Percentiles rank a stretch among this genome's conserved stretches.
phyloP scores from a whole-genome alignment of 2,329 filamentous ascomycete species.

The Laburnicola sp. region DNA sequence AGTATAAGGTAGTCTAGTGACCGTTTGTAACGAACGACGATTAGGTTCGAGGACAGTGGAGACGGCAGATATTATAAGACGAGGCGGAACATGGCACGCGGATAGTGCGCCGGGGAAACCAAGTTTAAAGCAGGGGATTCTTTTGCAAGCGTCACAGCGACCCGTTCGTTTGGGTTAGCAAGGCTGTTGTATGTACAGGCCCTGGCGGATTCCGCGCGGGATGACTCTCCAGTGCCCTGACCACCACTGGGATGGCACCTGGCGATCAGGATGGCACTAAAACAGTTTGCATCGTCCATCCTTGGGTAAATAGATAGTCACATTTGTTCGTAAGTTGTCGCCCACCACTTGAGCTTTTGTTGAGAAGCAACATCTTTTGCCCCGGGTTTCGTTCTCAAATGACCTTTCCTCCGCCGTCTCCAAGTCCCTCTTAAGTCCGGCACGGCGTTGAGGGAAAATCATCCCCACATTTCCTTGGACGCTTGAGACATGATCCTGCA shows the following conservation, averaged over 20 bases:
- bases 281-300: slow-evolving; percentile 1
- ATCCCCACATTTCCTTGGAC: background rate
- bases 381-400: background rate
- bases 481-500: background rate
- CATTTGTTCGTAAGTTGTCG: no score
- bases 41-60: background rate
- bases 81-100: background rate
- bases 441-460: background rate
- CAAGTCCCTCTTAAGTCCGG: background rate
- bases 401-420: background rate
- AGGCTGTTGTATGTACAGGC: slow-evolving; percentile 7
- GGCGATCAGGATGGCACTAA: background rate
- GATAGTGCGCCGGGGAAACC: background rate
- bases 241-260: slow-evolving; percentile 1
- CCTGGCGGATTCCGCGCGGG: slow-evolving; percentile 4
- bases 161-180: slow-evolving; percentile 6
- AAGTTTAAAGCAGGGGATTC: slow-evolving; percentile 3
- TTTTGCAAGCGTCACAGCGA: slow-evolving; percentile 1
- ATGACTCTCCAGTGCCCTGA: slow-evolving; percentile 4
- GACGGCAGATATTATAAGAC: slow-evolving; percentile 1
- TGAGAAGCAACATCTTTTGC: background rate
- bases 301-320: no score
- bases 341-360: background rate
- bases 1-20: background rate
- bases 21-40: background rate